Evolutionary conservation across 306 rosid genomes (phyloP), one percentile per base, ranked within the genome.

Genomic region (Crataegus laevigata): DNA sequence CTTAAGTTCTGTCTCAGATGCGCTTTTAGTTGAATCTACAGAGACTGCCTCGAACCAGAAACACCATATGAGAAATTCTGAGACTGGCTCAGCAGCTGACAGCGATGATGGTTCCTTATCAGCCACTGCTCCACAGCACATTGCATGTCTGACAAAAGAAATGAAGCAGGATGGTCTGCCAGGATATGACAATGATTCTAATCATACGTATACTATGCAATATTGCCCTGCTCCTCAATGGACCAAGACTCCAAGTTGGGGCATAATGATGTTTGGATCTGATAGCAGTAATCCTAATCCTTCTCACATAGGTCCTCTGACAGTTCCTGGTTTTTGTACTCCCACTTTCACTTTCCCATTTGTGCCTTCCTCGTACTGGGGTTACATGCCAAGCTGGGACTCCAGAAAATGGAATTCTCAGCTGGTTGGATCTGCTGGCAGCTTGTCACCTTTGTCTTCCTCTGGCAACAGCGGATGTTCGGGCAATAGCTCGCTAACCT

Each of bases 181-280:
- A 54, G 4, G 59, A 54, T 54, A 54, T 54, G 38, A 40, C 47
- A 73, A 66, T 71, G 61, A 70, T 68, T 64, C 69, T 50, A 73
- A 68, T 64, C 87, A 85, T 59, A 40, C 67, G n/a, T 79, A 85
- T 54, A 73, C 82, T 70, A 51, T 69, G 74, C 87, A 76, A 69
- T 71, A 51, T 76, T 82, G 75, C 77, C 80, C 85, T 69, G 85
- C 71, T 30, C 87, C 83, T 58, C 82, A 81, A 30, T 86, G 89
- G 88, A 67, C 85, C 67, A 81, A 71, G 87, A 85, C 66, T 70
- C 82, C 84, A 11, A 82, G 85, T 42, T 89, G 91, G 91, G 82
- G 82, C 63, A 26, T 79, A 30, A 42, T 75, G 88, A 67, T 75
- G 36, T 76, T 77, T 72, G 71, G 81, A 43, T 76, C 83, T 0